A percentile compares a stretch with the other conserved stretches of the same genome.
Conservation (phyloP, 1,284 basidiomycete genomes). For the Inonotus hispidus region DNA sequence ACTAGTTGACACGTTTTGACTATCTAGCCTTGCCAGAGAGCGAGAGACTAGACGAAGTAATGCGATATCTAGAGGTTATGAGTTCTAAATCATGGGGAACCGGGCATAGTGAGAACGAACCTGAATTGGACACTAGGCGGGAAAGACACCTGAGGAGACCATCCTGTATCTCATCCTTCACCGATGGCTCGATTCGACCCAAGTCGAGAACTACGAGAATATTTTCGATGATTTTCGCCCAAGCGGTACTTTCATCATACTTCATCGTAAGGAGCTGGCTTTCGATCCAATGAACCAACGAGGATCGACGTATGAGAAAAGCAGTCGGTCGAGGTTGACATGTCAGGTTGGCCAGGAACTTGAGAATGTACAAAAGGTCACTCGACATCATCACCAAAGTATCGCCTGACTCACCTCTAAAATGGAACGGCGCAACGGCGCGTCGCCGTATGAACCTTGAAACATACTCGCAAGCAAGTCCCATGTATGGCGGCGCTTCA, state of each 20-base stretch:
- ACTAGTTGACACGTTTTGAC: neutral
- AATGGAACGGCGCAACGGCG: slow-evolving; percentile 48
- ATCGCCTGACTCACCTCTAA: slow-evolving; percentile 49
- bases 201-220: slow-evolving; percentile 46
- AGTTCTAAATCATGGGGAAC: neutral
- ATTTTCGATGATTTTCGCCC: slow-evolving; percentile 70
- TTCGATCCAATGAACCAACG: slow-evolving; percentile 74
- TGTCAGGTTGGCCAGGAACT: slow-evolving; percentile 71
- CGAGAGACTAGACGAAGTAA: slow-evolving; percentile 12
- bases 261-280: slow-evolving; percentile 50
- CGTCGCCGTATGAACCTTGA: slow-evolving; percentile 55
- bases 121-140: slow-evolving; percentile 33
- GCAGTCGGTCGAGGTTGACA: slow-evolving; percentile 59
- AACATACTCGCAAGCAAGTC: slow-evolving; percentile 80
- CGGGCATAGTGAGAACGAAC: slow-evolving; percentile 15
- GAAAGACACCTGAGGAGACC: slow-evolving; percentile 47
- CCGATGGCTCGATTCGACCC: slow-evolving; percentile 44
- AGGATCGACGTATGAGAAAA: slow-evolving; percentile 63
- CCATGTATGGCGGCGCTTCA: slow-evolving; percentile 83
- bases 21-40: slow-evolving; percentile 23
- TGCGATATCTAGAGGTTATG: slow-evolving; percentile 7
- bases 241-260: slow-evolving; percentile 47
- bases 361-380: slow-evolving; percentile 1
- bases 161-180: slow-evolving; percentile 51
- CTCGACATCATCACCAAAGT: neutral